Base-by-base conservation (phyloP, 139 green algal species). In the Nannochloris sp. region DNA sequence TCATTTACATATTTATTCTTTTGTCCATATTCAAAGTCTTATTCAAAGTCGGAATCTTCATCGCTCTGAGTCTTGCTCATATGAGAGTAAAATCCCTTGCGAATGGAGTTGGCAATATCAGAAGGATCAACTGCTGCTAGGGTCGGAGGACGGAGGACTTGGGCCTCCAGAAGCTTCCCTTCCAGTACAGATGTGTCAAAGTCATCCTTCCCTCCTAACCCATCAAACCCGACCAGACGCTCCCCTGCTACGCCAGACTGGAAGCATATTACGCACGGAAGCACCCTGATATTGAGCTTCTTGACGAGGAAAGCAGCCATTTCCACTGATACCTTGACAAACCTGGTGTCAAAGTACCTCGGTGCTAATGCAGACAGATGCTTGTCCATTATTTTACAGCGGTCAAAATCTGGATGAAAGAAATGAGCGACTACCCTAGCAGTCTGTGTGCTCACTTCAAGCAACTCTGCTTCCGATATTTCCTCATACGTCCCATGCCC, bases 351-450 rank as follows among this genome's bases (percentile, higher is more conserved):
- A 75, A 96, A 91, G 69, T 96, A 86, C 37, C 88, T 85, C 29
- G 63, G 65, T 3, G 72, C 71, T 16, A 97, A 69, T 10, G 69
- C 58, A 5, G 56, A 29, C 11, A 97, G 51, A 74, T 97, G 91
- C 78, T 93, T 91, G 81, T 97, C 85, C 68, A 97, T 83, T 56
- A 97, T 88, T 78, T 93, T 94, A 81, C 92, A 97, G 11, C 90
- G 79, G 68, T 94, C 82, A 84, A 98, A 98, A 53, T 95, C 89
- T n/a, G 72, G 62, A 68, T 97, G 92, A 72, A 86, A 98, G 61
- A 98, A 97, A 71, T 98, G 92, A 37, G 63, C 77, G 1, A 96
- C 83, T 23, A 94, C 85, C 0, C 61, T 59, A 31, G 85, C 69
- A 45, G 86, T 87, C 45, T 88, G 78, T 10, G 90, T 98, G 2